Conservation (phyloP, 176 grass and related monocot species). For the Avena atlantica region DNA sequence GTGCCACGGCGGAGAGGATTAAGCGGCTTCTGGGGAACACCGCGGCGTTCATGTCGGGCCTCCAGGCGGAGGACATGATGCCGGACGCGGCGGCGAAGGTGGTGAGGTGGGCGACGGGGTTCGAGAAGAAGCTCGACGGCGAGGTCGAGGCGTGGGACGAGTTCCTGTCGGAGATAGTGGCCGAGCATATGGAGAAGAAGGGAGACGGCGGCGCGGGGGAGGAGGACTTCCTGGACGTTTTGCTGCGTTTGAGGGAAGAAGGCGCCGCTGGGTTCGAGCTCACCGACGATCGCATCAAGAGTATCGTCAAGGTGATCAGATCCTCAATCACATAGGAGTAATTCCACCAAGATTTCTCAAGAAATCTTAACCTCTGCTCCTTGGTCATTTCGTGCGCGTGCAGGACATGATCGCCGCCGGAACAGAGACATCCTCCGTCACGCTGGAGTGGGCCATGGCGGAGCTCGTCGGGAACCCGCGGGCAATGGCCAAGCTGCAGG, state of each 20-base stretch:
- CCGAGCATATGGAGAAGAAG: constrained; percentile 58
- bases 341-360: not conserved
- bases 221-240: constrained; percentile 64
- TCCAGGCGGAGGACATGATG: constrained; percentile 58
- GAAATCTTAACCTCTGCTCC: not conserved
- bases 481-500: constrained; percentile 61
- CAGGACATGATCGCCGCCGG: constrained; percentile 72
- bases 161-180: constrained; percentile 45
- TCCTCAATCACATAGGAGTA: not conserved
- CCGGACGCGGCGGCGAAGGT: constrained; percentile 46
- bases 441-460: constrained; percentile 71
- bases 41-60: constrained; percentile 33
- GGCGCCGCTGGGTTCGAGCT: constrained; percentile 41
- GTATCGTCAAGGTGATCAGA: constrained; percentile 45
- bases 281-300: constrained; percentile 52
- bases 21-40: constrained; percentile 46
- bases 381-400: not conserved
- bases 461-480: constrained; percentile 58
- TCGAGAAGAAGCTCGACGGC: constrained; percentile 53
- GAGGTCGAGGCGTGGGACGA: constrained; percentile 41
- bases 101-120: constrained; percentile 43
- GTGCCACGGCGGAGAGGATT: constrained; percentile 27
- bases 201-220: not conserved
- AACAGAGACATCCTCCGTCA: constrained; percentile 52
- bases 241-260: constrained; percentile 55